A percentile compares a stretch with the other conserved stretches of the same genome.
Conservation (phyloP, 1,284 basidiomycete genomes). For the Irpex sp. region DNA sequence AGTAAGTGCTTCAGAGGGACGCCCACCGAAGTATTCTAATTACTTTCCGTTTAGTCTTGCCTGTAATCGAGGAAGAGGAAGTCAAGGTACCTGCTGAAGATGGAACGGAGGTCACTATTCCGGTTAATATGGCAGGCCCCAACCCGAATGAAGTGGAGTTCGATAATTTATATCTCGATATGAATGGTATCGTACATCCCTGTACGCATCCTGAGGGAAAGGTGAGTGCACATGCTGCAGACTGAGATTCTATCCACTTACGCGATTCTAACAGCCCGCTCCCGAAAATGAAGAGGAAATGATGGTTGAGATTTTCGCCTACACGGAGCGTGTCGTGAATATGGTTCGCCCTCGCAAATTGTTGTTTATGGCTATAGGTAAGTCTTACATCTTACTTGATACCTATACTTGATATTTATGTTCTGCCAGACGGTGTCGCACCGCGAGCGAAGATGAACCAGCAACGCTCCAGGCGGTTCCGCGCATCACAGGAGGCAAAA, state of each 20-base stretch:
- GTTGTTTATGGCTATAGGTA: constrained; percentile 97
- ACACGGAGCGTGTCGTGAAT: constrained; percentile 96
- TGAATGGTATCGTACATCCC: constrained; percentile 93
- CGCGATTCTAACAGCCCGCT: constrained; percentile 53
- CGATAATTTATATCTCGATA: constrained; percentile 93
- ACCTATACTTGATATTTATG: neutral
- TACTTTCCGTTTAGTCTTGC: constrained; percentile 44
- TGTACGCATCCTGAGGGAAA: constrained; percentile 98
- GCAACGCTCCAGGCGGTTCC: constrained; percentile 93
- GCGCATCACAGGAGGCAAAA: constrained; percentile 90
- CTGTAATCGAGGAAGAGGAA: constrained; percentile 82
- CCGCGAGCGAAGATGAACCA: constrained; percentile 99
- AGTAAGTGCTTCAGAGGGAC: constrained; percentile 39
- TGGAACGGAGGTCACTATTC: constrained; percentile 66
- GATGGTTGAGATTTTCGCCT: constrained; percentile 97
- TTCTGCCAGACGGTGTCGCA: constrained; percentile 81
- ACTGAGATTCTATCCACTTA: neutral
- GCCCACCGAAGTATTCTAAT: neutral
- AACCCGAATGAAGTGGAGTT: constrained; percentile 98
- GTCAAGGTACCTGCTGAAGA: constrained; percentile 62
- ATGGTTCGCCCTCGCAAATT: constrained; percentile 95
- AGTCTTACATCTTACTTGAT: neutral
- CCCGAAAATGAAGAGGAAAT: constrained; percentile 98
- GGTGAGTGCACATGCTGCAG: constrained; percentile 33
- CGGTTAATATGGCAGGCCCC: constrained; percentile 74